Evolutionary conservation across 1,284 basidiomycete genomes (phyloP), one percentile per base, ranked within the genome.

Genomic region (Melampsora medusae): DNA sequence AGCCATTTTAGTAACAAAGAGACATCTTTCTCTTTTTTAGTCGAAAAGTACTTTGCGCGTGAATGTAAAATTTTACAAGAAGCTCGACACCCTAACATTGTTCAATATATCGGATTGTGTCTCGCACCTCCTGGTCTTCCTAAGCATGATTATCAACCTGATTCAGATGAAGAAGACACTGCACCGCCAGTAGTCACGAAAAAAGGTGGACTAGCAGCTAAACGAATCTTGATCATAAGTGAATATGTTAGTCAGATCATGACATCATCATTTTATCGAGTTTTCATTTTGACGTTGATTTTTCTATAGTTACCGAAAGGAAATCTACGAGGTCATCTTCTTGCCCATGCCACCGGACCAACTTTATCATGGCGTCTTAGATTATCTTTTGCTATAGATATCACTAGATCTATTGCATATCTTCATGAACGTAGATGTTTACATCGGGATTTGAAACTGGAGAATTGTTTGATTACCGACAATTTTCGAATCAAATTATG

Each of bases 401-500:
- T 97, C 61, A 87, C 93, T 4, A 89, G 95, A 16, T 94, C 95
- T 0, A 87, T 98, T n/a, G 93, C 95, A 2, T 99, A 98, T 83
- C 89, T 99, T 5, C 96, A 98, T 81, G 94, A 95, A 7, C 88
- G 96, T 53, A 92, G 92, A 81, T 86, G 85, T 80, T 84, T 88
- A 74, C 87, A 88, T 78, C 84, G 87, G 19, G 96, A 99, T 83
- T 87, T 98, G 79, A 99, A 99, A 83, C 93, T 94, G 56, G 95
- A 97, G 84, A 99, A 99, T 81, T 86, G 97, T n/a, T 88, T 97
- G 48, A 90, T 97, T 50, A 97, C 94, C 0, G 86, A 90, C 50
- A 97, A 98, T 81, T 91, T 93, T 35, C 89, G 96, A 64, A 87
- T 98, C 82, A 99, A 98, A 85, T 90, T 97, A 80, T 96, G 93